Conservation (phyloP, 2,329 filamentous ascomycete species). For the Fusarium sacchari region DNA sequence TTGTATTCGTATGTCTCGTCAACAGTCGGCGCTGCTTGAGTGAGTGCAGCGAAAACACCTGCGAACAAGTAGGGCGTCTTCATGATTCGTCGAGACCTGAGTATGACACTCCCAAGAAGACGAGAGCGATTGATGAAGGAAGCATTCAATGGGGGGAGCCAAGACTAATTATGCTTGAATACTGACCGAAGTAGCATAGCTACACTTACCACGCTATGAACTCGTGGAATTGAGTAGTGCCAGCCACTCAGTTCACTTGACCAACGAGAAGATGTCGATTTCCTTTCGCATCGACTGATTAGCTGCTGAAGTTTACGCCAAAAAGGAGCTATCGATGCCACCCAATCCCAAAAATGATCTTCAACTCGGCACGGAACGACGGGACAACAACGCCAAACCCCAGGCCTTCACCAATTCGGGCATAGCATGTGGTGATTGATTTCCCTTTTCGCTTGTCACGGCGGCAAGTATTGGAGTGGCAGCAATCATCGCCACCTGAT, state of each 20-base stretch:
- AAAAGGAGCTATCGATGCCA: background rate
- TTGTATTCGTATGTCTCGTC: background rate
- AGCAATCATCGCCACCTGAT: accelerated
- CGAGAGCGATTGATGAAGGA: accelerated
- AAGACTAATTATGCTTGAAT: background rate
- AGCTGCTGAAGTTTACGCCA: background rate
- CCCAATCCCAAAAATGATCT: background rate
- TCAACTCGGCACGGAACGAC: background rate
- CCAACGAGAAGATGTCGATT: background rate
- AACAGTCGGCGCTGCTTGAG: background rate
- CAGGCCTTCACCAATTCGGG: background rate
- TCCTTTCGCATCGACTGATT: accelerated
- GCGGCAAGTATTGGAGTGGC: background rate
- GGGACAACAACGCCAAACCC: background rate
- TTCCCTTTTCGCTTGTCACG: background rate
- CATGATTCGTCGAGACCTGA: accelerated
- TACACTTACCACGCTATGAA: background rate
- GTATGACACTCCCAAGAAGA: accelerated
- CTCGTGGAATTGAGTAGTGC: background rate
- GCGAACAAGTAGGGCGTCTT: accelerated
- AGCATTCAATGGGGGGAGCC: background rate
- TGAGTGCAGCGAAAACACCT: background rate
- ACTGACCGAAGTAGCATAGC: accelerated
- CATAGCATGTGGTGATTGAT: too few species aligned
- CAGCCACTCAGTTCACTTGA: background rate